Evolutionary conservation across 208 protist genomes (phyloP).

Genomic region (Spongospora subterranea): DNA sequence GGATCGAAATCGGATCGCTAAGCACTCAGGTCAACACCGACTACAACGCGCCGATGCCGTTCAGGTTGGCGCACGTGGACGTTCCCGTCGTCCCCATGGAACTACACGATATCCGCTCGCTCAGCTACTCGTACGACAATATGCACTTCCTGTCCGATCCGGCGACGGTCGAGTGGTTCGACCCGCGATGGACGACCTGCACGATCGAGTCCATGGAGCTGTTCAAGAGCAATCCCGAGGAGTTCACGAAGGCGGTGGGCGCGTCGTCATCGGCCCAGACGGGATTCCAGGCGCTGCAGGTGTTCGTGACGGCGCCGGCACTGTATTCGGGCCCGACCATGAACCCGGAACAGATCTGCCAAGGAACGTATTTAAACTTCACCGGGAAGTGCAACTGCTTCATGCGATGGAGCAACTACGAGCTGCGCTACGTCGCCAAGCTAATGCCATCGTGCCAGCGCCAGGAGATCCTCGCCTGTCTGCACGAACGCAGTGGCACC

Average conservation of each 20-base stretch:
- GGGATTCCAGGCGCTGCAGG: conserved; percentile 3
- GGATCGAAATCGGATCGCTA: conserved; percentile 6
- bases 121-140: conserved; percentile 45
- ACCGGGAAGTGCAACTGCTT: not conserved
- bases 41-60: not conserved
- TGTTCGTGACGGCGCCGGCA: not conserved
- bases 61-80: not conserved
- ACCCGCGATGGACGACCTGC: conserved; percentile 40
- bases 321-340: conserved; percentile 46
- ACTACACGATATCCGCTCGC: not conserved
- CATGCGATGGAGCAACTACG: not conserved
- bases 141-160: conserved; percentile 13
- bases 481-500: not conserved
- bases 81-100: not conserved
- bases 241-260: not conserved
- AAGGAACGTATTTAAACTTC: conserved; percentile 10
- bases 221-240: conserved; percentile 24
- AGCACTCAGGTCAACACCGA: conserved; percentile 42
- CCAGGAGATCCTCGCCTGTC: not conserved
- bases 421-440: conserved; percentile 40
- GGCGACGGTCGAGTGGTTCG: conserved; percentile 30
- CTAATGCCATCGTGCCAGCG: conserved; percentile 11
- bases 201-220: conserved; percentile 30
- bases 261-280: not conserved
- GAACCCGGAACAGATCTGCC: not conserved